phyloP scores from a whole-genome alignment of 225 moss, liverwort and hornwort genomes.

The Polytrichum formosum region DNA sequence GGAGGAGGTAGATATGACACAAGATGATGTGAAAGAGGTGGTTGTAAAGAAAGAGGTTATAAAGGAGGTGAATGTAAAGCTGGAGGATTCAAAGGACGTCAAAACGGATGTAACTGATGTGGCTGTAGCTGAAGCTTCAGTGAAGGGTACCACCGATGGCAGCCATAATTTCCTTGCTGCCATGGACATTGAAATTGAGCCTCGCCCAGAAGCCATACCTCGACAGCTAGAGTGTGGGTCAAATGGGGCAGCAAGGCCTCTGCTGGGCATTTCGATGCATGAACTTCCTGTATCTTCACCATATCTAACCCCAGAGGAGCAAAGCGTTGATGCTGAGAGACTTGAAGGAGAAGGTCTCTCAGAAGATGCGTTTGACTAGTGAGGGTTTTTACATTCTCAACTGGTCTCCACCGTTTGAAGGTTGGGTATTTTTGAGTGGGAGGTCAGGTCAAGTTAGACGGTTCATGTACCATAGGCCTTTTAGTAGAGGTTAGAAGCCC shows the following conservation, averaged over 20 bases:
- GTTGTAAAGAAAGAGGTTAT: conserved; percentile 1
- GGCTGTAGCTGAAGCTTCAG: conserved; percentile 20
- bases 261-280: background rate
- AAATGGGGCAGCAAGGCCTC: background rate
- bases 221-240: background rate
- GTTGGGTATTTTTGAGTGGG: background rate
- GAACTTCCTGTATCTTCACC: background rate
- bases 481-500: background rate
- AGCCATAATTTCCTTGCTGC: background rate
- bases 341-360: conserved; percentile 2
- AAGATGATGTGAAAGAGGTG: conserved; percentile 14
- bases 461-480: conserved; percentile 7
- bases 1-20: conserved; percentile 10
- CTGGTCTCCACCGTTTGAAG: background rate
- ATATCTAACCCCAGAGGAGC: background rate
- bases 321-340: background rate
- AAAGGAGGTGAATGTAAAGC: conserved; percentile 4
- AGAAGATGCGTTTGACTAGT: conserved; percentile 4
- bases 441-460: conserved; percentile 1
- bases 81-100: background rate
- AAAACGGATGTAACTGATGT: background rate
- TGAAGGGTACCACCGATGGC: conserved; percentile 5
- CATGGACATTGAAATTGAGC: background rate
- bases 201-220: background rate
- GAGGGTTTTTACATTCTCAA: background rate